Conservation (phyloP, 805 yeast genomes). For the Metschnikowia matae region DNA sequence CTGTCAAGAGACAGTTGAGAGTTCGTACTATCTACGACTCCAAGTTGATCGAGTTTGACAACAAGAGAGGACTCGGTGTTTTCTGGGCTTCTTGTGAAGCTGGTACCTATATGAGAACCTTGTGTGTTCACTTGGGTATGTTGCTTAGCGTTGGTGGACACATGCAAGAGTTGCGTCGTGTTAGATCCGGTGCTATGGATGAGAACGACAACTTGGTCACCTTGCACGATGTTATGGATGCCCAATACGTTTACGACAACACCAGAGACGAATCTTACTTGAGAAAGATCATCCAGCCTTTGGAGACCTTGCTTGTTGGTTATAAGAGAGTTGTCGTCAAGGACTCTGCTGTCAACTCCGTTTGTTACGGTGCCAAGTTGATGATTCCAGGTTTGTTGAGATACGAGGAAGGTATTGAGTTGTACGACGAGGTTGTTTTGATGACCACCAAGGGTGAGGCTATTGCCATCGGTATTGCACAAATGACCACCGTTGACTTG, state of each 20-base stretch:
- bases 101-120: constrained; percentile 98
- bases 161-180: constrained; percentile 99
- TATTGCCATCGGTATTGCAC: constrained; percentile 96
- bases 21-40: constrained; percentile 97
- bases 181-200: constrained; percentile 91
- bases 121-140: constrained; percentile 99
- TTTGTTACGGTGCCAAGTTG: constrained; percentile 97
- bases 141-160: constrained; percentile 98
- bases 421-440: constrained; percentile 95
- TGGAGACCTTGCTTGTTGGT: constrained; percentile 88
- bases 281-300: constrained; percentile 90
- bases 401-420: constrained; percentile 95
- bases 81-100: constrained; percentile 99
- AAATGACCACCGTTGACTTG: constrained; percentile 96
- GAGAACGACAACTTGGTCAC: constrained; percentile 92
- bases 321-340: constrained; percentile 94
- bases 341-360: constrained; percentile 94
- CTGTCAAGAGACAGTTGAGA: constrained; percentile 98
- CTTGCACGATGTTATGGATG: constrained; percentile 95
- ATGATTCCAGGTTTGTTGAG: constrained; percentile 98
- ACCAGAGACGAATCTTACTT: constrained; percentile 94
- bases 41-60: constrained; percentile 91
- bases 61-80: constrained; percentile 93
- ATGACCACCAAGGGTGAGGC: constrained; percentile 99
- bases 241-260: constrained; percentile 97